These are phyloP conservation scores for Croton laevigatus DNA, from an alignment of 441 rosid species.

Conservation along the genomic window DNA sequence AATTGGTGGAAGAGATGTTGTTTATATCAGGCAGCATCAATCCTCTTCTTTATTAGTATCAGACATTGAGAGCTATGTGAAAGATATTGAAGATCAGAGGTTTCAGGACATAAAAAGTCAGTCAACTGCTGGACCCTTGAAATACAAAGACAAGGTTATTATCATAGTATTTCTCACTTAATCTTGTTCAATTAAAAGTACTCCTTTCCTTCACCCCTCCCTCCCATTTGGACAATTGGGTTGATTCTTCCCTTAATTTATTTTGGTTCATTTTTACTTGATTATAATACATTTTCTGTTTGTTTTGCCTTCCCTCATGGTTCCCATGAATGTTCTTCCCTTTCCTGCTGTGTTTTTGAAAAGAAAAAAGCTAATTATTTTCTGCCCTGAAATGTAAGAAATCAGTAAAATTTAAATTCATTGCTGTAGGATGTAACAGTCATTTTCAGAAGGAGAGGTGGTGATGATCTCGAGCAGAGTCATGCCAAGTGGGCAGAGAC, in stretches of 20 bases:
- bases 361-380: background rate
- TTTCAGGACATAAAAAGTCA: conserved; percentile 43
- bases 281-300: background rate
- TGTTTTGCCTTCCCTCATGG: background rate
- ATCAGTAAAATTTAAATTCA: conserved; percentile 31
- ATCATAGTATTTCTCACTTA: conserved; percentile 19
- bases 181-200: background rate
- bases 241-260: conserved; percentile 1
- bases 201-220: background rate
- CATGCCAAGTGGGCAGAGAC: conserved; percentile 64
- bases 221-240: background rate
- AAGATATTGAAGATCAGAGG: conserved; percentile 59
- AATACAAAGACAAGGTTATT: conserved; percentile 69
- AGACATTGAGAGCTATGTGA: conserved; percentile 58
- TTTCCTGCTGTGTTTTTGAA: conserved; percentile 9
- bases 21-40: conserved; percentile 62
- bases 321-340: background rate
- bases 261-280: background rate
- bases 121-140: conserved; percentile 45
- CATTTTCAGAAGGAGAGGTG: conserved; percentile 75
- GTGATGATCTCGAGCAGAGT: conserved; percentile 76
- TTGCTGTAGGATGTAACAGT: conserved; percentile 78
- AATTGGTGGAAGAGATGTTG: conserved; percentile 70
- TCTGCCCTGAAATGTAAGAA: conserved; percentile 19
- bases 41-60: conserved; percentile 48